phyloP scores from a whole-genome alignment of 306 rosid genomes.

The Adenanthera pavonina region DNA sequence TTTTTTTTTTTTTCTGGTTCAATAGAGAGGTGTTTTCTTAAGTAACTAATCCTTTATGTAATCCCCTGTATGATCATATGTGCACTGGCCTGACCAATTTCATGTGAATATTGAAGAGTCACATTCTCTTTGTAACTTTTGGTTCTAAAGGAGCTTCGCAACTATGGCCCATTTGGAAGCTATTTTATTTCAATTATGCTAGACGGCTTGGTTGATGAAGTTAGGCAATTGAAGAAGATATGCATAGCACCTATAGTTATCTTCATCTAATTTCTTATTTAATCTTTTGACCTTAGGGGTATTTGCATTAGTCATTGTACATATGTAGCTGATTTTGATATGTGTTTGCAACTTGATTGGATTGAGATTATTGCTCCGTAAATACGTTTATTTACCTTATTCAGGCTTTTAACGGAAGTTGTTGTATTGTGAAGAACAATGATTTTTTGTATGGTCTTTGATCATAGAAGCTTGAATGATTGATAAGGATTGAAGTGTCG shows the following conservation, averaged over 20 bases:
- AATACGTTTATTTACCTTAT: not conserved
- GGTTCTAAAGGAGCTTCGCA: not conserved
- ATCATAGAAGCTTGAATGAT: no score
- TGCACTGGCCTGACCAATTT: not conserved
- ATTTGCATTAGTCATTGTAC: not conserved
- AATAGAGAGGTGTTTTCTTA: not conserved
- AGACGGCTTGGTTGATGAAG: constrained; percentile 11
- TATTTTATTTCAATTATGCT: not conserved
- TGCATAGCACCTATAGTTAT: not conserved
- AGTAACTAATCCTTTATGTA: not conserved
- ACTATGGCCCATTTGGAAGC: not conserved
- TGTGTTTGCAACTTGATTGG: not conserved
- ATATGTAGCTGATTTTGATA: not conserved
- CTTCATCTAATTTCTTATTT: not conserved
- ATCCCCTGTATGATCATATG: not conserved
- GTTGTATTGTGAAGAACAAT: not conserved
- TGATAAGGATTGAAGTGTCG: no score
- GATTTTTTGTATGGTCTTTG: not conserved
- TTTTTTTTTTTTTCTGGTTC: no score
- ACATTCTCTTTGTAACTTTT: not conserved
- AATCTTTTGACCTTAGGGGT: not conserved
- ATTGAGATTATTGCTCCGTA: not conserved
- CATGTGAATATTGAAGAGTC: constrained; percentile 1
- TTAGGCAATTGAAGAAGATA: not conserved
- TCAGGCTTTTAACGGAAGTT: not conserved